Conservation (phyloP, 768 basidiomycete genomes). For the Leucosporidium yakuticum region DNA sequence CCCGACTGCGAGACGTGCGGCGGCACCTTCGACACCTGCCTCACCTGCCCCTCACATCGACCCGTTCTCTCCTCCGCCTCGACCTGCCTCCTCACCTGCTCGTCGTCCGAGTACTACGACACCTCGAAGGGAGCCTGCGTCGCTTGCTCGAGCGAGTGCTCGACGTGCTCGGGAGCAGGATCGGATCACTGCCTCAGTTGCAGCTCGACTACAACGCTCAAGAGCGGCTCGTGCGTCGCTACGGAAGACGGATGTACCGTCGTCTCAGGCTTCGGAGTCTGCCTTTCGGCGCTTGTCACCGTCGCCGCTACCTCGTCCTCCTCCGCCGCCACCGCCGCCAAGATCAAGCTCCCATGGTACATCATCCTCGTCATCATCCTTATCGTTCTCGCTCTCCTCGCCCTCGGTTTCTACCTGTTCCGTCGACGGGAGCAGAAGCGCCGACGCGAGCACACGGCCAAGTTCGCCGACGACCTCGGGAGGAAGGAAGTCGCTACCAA, state of each 20-base stretch:
- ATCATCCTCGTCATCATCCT: conserved; percentile 17
- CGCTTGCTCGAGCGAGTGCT: conserved; percentile 20
- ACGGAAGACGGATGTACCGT: conserved; percentile 10
- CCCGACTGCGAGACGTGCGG: conserved; percentile 63
- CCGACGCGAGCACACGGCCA: conserved; percentile 14
- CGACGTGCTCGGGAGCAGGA: conserved; percentile 63
- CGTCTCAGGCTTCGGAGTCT: conserved; percentile 29
- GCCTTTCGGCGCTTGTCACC: conserved; percentile 32
- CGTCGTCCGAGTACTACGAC: conserved; percentile 29
- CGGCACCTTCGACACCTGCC: conserved; percentile 26
- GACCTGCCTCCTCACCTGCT: conserved; percentile 31
- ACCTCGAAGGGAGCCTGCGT: conserved; percentile 17
- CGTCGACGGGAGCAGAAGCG: conserved; percentile 26
- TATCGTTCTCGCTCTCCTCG: not conserved
- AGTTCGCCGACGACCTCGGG: conserved; percentile 23
- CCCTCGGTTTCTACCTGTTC: conserved; percentile 7
- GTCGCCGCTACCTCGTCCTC: conserved; percentile 13
- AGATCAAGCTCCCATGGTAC: conserved; percentile 26
- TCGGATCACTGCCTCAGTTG: conserved; percentile 77
- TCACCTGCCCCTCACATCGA: conserved; percentile 31
- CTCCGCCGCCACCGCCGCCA: not conserved
- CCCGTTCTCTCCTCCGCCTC: conserved; percentile 29
- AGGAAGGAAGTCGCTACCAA: conserved; percentile 31
- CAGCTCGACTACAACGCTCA: conserved; percentile 43
- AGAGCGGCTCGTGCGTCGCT: conserved; percentile 21